Percentiles rank a stretch among this genome's conserved stretches.
Conservation (phyloP, 1,139 yeast species). For the Hansenula lynferdii region DNA sequence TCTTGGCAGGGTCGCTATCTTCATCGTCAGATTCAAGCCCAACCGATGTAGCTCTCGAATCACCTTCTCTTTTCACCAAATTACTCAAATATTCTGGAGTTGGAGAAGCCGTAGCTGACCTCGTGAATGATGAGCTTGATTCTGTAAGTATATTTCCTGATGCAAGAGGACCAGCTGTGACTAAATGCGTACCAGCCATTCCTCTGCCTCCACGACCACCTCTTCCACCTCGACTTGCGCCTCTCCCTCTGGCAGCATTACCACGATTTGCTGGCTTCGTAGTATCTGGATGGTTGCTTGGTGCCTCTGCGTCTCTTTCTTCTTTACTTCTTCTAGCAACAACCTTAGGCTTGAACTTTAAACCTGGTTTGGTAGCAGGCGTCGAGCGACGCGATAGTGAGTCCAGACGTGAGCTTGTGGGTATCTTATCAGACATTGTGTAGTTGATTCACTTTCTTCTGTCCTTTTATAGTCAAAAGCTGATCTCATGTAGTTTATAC, state of each 20-base stretch:
- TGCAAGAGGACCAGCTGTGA: constrained; percentile 68
- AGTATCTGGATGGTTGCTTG: constrained; percentile 27
- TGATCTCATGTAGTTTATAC: no score
- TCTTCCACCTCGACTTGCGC: constrained; percentile 27
- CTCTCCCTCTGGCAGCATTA: constrained; percentile 25
- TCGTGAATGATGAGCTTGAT: constrained; percentile 23
- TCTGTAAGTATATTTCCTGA: constrained; percentile 52
- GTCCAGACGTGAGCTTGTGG: constrained; percentile 25
- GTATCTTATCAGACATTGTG: constrained; percentile 20
- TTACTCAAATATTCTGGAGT: constrained; percentile 20
- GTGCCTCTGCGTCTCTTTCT: constrained; percentile 76
- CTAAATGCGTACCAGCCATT: constrained; percentile 61
- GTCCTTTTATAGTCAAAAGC: no score
- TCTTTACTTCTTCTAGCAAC: constrained; percentile 80
- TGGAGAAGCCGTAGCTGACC: constrained; percentile 16
- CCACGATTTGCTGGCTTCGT: constrained; percentile 14
- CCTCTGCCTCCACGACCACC: constrained; percentile 31
- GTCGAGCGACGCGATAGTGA: constrained; percentile 28
- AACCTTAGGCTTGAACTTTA: constrained; percentile 75
- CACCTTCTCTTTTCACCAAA: constrained; percentile 10
- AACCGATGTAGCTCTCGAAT: constrained; percentile 12
- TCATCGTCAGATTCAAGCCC: constrained; percentile 27
- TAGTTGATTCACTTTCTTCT: no score
- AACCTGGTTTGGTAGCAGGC: constrained; percentile 40
- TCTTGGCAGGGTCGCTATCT: constrained; percentile 35